phyloP scores from a whole-genome alignment of 2,329 filamentous ascomycete species.

The Pseudogymnoascus sp. region DNA sequence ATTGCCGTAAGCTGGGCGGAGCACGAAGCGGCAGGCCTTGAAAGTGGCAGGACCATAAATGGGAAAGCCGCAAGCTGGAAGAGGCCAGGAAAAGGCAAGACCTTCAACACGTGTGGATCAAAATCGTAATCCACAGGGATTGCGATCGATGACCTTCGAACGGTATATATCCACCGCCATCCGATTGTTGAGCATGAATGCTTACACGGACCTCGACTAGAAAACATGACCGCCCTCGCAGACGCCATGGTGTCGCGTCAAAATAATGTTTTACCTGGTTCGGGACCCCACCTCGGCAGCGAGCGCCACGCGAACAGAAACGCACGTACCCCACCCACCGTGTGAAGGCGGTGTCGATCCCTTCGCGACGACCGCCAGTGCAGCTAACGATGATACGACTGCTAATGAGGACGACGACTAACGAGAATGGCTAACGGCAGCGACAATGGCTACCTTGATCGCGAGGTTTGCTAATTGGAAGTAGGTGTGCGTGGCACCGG shows the following conservation, averaged over 20 bases:
- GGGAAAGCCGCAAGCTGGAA: neutral
- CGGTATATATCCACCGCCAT: neutral
- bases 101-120: neutral
- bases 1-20: neutral
- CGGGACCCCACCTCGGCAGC: neutral
- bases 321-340: slow-evolving; percentile 1
- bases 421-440: neutral
- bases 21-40: neutral
- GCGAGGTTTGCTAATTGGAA: neutral
- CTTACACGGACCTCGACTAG: neutral
- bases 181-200: neutral
- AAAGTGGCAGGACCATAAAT: neutral
- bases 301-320: neutral
- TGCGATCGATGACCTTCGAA: neutral
- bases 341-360: slow-evolving; percentile 3
- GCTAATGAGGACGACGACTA: neutral
- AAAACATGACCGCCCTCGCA: neutral
- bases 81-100: neutral
- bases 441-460: neutral
- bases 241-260: neutral
- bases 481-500: neutral
- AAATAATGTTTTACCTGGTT: neutral
- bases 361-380: neutral
- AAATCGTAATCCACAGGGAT: neutral
- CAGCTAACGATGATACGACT: neutral